These are phyloP conservation scores for Orbilia blumenaviensis DNA, from an alignment of 2,329 filamentous ascomycete species.

Conservation along the genomic window DNA sequence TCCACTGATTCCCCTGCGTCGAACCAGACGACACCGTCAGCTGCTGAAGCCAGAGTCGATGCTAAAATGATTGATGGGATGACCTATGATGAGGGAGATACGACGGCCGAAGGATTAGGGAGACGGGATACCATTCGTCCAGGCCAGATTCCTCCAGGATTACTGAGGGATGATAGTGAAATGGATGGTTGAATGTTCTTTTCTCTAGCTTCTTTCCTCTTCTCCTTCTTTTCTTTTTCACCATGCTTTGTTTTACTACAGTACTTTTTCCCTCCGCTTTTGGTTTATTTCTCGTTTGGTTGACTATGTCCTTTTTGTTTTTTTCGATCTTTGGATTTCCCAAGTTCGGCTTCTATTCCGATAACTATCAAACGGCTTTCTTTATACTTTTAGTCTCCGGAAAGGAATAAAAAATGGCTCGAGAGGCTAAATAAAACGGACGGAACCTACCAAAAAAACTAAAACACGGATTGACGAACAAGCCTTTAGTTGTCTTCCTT, in stretches of 20 bases:
- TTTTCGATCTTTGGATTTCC: not conserved
- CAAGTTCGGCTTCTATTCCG: not conserved
- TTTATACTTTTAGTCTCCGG: too few relatives aligned
- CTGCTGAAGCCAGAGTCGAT: constrained; percentile 55
- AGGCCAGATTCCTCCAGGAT: constrained; percentile 42
- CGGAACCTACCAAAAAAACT: too few relatives aligned
- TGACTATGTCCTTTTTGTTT: not conserved
- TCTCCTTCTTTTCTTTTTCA: not conserved
- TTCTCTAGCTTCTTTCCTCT: not conserved
- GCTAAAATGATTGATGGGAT: constrained; percentile 58
- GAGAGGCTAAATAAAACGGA: too few relatives aligned
- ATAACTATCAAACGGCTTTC: too few relatives aligned
- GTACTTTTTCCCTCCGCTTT: too few relatives aligned
- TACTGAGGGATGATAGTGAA: constrained; percentile 28
- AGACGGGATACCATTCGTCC: constrained; percentile 50
- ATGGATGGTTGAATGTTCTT: not conserved
- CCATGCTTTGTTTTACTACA: not conserved
- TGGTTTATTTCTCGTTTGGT: not conserved
- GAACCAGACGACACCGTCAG: constrained; percentile 55
- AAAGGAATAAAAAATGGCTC: too few relatives aligned
- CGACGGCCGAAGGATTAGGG: constrained; percentile 38
- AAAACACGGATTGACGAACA: too few relatives aligned
- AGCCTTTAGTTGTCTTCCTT: too few relatives aligned
- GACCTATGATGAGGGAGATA: constrained; percentile 58
- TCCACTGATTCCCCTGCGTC: constrained; percentile 52